Conservation (phyloP, 2,329 filamentous ascomycete species). For the Calcarisporium arbuscula region DNA sequence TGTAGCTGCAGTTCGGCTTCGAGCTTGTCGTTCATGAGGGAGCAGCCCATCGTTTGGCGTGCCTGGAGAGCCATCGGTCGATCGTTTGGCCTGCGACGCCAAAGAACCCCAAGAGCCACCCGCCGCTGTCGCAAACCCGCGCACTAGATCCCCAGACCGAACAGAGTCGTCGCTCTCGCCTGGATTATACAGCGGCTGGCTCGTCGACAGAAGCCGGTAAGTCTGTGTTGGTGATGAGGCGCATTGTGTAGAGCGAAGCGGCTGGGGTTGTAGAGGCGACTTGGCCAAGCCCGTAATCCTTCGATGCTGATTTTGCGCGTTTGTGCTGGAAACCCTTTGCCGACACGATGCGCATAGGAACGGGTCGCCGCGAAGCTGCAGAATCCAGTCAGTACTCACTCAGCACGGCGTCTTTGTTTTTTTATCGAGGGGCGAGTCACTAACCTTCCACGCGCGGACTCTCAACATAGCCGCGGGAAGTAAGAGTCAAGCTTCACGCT, state of each 20-base stretch:
- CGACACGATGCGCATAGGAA: constrained; percentile 37
- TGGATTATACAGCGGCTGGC: constrained; percentile 13
- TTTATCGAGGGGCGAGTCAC: constrained; percentile 8
- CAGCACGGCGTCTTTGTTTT: neutral
- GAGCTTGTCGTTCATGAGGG: constrained; percentile 32
- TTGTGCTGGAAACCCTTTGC: constrained; percentile 19
- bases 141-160: constrained; percentile 17
- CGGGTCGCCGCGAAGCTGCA: constrained; percentile 28
- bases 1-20: constrained; percentile 18
- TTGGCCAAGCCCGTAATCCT: too few species aligned
- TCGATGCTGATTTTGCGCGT: constrained; percentile 5
- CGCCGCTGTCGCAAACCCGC: constrained; percentile 14
- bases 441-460: constrained; percentile 33
- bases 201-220: constrained; percentile 22
- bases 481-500: constrained; percentile 1
- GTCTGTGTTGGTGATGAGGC: constrained; percentile 4
- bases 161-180: constrained; percentile 13
- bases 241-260: constrained; percentile 1
- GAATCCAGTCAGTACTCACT: constrained; percentile 5
- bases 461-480: constrained; percentile 33
- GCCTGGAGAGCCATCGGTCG: constrained; percentile 3
- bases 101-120: constrained; percentile 15
- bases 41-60: constrained; percentile 22
- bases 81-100: constrained; percentile 5
- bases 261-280: neutral